A percentile compares a stretch with the other conserved stretches of the same genome.
Evolutionary conservation across 2,329 filamentous ascomycete genomes (phyloP).

Genomic region (Nannizzia gypsea): DNA sequence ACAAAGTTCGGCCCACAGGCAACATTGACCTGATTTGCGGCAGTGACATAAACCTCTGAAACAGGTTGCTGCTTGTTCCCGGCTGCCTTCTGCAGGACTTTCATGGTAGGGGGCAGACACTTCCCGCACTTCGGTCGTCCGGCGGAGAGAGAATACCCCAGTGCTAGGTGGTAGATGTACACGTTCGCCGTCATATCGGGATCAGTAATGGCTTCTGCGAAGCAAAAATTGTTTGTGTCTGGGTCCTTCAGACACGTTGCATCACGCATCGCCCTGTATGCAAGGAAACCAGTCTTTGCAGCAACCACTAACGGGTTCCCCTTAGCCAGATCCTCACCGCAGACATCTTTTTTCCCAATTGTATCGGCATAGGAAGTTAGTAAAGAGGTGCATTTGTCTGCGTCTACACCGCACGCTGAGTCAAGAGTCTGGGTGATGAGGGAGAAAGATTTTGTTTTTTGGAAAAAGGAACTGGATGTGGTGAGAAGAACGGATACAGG

Average conservation of each 20-base stretch:
- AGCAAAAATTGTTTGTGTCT: slow-evolving; percentile 57
- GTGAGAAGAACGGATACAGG: slow-evolving; percentile 75
- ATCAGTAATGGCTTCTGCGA: slow-evolving; percentile 67
- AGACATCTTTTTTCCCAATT: slow-evolving; percentile 52
- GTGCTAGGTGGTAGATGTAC: slow-evolving; percentile 75
- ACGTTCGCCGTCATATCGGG: slow-evolving; percentile 54
- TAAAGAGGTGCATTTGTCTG: slow-evolving; percentile 51
- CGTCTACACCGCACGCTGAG: slow-evolving; percentile 58
- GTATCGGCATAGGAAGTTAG: slow-evolving; percentile 54
- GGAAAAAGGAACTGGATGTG: slow-evolving; percentile 77
- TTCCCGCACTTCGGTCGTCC: slow-evolving; percentile 61
- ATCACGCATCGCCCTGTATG: slow-evolving; percentile 67
- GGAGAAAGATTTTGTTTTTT: slow-evolving; percentile 57
- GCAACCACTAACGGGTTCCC: slow-evolving; percentile 60
- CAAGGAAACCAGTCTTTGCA: slow-evolving; percentile 61
- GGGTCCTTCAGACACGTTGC: slow-evolving; percentile 67
- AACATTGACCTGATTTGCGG: slow-evolving; percentile 62
- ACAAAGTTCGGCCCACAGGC: slow-evolving; percentile 47
- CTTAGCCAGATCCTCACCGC: slow-evolving; percentile 55
- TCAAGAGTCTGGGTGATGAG: slow-evolving; percentile 68
- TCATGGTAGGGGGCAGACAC: slow-evolving; percentile 73
- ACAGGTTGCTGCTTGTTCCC: slow-evolving; percentile 55
- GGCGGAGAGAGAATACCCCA: slow-evolving; percentile 60
- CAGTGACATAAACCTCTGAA: slow-evolving; percentile 54
- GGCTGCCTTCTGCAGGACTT: slow-evolving; percentile 60